These are phyloP conservation scores for Tetrahymena elliotti DNA, from an alignment of 73 alveolate genomes.

Conservation along the genomic window DNA sequence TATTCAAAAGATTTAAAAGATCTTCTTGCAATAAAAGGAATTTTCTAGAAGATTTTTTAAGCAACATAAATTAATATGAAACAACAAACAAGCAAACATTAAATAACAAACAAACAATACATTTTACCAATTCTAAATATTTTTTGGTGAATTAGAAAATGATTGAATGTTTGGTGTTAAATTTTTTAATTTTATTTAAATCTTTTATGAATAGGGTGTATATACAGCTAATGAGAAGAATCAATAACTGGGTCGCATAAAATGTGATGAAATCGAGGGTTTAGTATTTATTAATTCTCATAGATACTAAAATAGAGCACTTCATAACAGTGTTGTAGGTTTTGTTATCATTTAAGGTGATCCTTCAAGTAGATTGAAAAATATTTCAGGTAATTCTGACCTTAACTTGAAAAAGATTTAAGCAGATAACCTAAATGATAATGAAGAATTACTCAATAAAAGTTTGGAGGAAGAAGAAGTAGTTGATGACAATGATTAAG, in stretches of 20 bases:
- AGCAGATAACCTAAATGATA: not conserved
- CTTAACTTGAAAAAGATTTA: not conserved
- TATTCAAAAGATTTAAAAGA: no score
- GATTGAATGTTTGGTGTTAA: no score
- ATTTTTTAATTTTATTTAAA: no score
- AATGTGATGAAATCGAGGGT: not conserved
- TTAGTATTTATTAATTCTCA: slow-evolving; percentile 2
- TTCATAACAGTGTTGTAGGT: slow-evolving; percentile 29
- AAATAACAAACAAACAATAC: no score
- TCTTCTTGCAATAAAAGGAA: no score
- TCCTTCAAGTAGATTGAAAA: not conserved
- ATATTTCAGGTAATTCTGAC: slow-evolving; percentile 1
- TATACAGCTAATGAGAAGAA: not conserved
- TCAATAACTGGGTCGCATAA: not conserved
- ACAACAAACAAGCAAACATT: no score
- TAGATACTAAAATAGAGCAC: slow-evolving; percentile 20
- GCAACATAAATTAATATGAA: no score
- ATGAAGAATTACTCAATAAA: not conserved
- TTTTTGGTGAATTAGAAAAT: no score
- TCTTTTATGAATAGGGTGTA: not conserved
- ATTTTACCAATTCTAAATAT: no score
- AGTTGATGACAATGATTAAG: slow-evolving; percentile 2
- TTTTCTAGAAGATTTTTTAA: not conserved
- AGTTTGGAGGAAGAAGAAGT: not conserved
- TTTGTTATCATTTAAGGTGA: not conserved